Evolutionary conservation across 1,284 basidiomycete genomes (phyloP).

Genomic region (Exobasidium cylindrosporum): DNA sequence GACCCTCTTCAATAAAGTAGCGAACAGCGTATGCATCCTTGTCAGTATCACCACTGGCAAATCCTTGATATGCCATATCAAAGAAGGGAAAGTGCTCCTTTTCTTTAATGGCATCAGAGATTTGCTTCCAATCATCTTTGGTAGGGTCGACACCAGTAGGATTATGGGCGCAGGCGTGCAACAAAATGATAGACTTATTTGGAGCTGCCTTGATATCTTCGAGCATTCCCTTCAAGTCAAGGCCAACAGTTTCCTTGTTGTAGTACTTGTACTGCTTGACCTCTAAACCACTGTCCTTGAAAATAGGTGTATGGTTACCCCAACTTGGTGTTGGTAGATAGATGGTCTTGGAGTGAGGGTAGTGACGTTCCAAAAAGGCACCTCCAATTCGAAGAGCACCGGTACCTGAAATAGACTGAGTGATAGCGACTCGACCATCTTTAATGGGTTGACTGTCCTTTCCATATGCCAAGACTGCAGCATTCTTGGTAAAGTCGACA

Average conservation of each 20-base stretch:
- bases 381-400: conserved; percentile 95
- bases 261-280: conserved; percentile 76
- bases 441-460: conserved; percentile 67
- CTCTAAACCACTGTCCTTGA: conserved; percentile 83
- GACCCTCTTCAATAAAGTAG: conserved; percentile 56
- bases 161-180: conserved; percentile 62
- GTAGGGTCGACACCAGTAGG: conserved; percentile 58
- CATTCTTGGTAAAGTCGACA: conserved; percentile 80
- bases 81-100: conserved; percentile 88
- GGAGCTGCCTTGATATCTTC: conserved; percentile 57
- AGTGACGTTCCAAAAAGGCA: conserved; percentile 81
- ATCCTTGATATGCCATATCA: conserved; percentile 77
- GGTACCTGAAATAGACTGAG: conserved; percentile 96
- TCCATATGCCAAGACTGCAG: conserved; percentile 89
- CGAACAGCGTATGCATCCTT: conserved; percentile 53
- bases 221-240: conserved; percentile 55
- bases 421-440: conserved; percentile 71
- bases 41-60: conserved; percentile 51
- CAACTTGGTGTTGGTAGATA: conserved; percentile 93
- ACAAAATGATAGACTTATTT: conserved; percentile 59
- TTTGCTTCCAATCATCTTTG: conserved; percentile 52
- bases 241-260: conserved; percentile 55
- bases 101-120: conserved; percentile 59
- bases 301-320: conserved; percentile 84
- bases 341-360: conserved; percentile 81